Evolutionary conservation across 345 rosid species (phyloP).

Genomic region (Eucalyptus regnans): DNA sequence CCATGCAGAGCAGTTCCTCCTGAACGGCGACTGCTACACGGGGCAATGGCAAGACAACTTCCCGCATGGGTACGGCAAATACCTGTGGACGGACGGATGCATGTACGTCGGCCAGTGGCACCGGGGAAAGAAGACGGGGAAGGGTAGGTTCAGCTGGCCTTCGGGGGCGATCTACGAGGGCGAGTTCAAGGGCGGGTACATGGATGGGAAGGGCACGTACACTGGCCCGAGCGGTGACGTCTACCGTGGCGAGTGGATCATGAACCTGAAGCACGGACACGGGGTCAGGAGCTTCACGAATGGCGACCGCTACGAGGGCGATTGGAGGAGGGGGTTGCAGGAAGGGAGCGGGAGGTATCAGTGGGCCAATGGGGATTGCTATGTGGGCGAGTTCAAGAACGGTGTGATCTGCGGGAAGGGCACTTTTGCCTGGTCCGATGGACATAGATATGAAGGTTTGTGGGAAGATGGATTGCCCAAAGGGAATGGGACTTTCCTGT

Average conservation of each 20-base stretch:
- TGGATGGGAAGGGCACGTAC: constrained; percentile 81
- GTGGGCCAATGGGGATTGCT: constrained; percentile 52
- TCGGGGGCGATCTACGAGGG: constrained; percentile 85
- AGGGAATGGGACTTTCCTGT: constrained; percentile 59
- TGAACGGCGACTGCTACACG: constrained; percentile 79
- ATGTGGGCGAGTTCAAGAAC: constrained; percentile 72
- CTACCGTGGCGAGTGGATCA: constrained; percentile 77
- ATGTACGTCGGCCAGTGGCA: constrained; percentile 83
- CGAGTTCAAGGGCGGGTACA: constrained; percentile 82
- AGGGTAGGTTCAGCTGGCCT: constrained; percentile 88
- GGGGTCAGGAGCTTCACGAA: constrained; percentile 46
- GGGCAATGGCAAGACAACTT: constrained; percentile 85
- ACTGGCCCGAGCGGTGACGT: constrained; percentile 46
- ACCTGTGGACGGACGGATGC: constrained; percentile 89
- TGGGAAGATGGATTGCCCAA: constrained; percentile 89
- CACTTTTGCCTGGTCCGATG: constrained; percentile 54
- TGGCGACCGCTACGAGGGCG: constrained; percentile 84
- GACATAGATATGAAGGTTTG: constrained; percentile 52
- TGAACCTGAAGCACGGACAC: constrained; percentile 85
- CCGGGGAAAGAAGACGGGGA: constrained; percentile 73
- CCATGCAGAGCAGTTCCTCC: constrained; percentile 55
- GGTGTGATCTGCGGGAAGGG: constrained; percentile 65
- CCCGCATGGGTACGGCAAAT: constrained; percentile 81
- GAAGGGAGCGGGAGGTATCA: constrained; percentile 75
- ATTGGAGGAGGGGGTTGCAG: constrained; percentile 73